Conservation (phyloP, 1,284 basidiomycete genomes). For the Athelia psychrophila region DNA sequence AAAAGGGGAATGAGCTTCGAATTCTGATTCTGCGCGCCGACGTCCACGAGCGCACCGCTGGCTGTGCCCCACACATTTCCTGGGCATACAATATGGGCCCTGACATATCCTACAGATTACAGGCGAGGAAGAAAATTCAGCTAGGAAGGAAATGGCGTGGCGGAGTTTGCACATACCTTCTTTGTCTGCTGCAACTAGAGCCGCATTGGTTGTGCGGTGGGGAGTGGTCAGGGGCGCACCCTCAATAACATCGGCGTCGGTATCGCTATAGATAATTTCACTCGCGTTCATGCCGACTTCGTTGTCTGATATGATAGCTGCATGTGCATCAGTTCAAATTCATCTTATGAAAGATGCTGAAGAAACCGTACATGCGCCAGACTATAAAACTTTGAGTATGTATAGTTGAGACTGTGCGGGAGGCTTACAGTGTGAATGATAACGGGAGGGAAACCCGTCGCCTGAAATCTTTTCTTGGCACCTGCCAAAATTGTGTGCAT, state of each 20-base stretch:
- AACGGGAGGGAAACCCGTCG: no score
- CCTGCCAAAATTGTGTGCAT: no score
- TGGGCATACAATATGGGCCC: slow-evolving; percentile 26
- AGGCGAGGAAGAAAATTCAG: not conserved
- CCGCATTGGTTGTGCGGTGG: slow-evolving; percentile 21
- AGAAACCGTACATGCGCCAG: no score
- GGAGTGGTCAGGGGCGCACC: slow-evolving; percentile 13
- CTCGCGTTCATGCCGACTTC: slow-evolving; percentile 16
- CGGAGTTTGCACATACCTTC: no score
- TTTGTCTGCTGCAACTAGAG: slow-evolving; percentile 17
- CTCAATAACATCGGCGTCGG: slow-evolving; percentile 18
- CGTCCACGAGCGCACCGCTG: slow-evolving; percentile 22
- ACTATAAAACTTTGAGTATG: no score
- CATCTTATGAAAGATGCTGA: no score
- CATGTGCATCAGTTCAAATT: no score
- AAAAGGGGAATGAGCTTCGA: slow-evolving; percentile 23
- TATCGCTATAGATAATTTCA: slow-evolving; percentile 21
- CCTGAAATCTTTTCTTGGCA: no score
- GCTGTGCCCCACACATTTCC: slow-evolving; percentile 30
- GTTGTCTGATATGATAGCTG: slow-evolving; percentile 19
- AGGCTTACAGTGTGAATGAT: no score
- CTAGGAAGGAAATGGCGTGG: no score
- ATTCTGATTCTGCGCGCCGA: slow-evolving; percentile 23
- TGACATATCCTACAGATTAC: slow-evolving; percentile 21
- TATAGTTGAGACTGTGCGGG: no score